These are phyloP conservation scores for Globisporangium rhizosaccharum DNA, from an alignment of 352 stramenopile genomes.

Conservation along the genomic window DNA sequence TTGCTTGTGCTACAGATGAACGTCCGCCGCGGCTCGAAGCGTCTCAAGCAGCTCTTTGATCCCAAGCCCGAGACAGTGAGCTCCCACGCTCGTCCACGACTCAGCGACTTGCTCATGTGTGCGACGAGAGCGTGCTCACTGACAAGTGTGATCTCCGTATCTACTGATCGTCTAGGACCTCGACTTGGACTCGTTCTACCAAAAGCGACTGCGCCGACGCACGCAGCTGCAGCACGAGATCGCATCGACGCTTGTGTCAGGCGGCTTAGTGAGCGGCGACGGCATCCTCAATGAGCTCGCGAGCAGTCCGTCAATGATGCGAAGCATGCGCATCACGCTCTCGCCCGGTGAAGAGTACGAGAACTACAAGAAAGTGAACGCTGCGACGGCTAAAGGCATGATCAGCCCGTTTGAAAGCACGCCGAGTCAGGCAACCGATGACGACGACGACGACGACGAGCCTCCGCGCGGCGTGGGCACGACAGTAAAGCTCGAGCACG, in stretches of 20 bases:
- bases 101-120: neutral
- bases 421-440: constrained; percentile 19
- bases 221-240: constrained; percentile 55
- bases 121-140: neutral
- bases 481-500: constrained; percentile 8
- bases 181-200: constrained; percentile 54
- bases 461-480: neutral
- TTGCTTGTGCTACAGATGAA: constrained; percentile 16
- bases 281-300: constrained; percentile 18
- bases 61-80: constrained; percentile 19
- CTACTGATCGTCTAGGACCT: constrained; percentile 27
- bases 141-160: neutral
- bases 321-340: constrained; percentile 57
- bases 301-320: constrained; percentile 28
- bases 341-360: constrained; percentile 66
- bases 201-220: constrained; percentile 38
- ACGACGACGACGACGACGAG: constrained; percentile 16
- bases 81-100: no score
- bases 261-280: constrained; percentile 20
- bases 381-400: constrained; percentile 21
- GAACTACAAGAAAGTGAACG: constrained; percentile 58
- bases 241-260: constrained; percentile 29
- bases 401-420: constrained; percentile 15
- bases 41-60: constrained; percentile 23
- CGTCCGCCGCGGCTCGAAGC: constrained; percentile 21